Conservation (phyloP, 2,329 filamentous ascomycete species). For the Myriosclerotinia duriaeana region DNA sequence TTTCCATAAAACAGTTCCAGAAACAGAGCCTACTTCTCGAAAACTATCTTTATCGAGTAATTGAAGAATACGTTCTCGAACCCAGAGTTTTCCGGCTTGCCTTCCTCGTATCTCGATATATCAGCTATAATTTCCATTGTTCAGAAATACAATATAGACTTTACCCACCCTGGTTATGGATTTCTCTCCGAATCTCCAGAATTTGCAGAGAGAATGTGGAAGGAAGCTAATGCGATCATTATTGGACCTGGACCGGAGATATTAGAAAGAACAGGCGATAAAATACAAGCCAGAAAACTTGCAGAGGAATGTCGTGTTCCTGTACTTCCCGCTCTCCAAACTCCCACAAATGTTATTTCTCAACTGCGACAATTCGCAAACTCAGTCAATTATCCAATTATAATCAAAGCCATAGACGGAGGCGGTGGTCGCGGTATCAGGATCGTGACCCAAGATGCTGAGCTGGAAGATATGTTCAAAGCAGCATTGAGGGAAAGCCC, state of each 20-base stretch:
- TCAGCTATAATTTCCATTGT: constrained; percentile 48
- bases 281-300: constrained; percentile 64
- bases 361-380: constrained; percentile 54
- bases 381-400: constrained; percentile 47
- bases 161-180: constrained; percentile 72
- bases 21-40: constrained; percentile 59
- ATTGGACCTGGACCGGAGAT: constrained; percentile 59
- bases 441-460: constrained; percentile 51
- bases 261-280: constrained; percentile 39
- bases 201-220: constrained; percentile 66
- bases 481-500: constrained; percentile 63
- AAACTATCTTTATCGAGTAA: constrained; percentile 58
- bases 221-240: constrained; percentile 65
- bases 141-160: constrained; percentile 54
- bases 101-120: constrained; percentile 57
- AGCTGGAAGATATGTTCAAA: constrained; percentile 53
- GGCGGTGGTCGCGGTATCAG: constrained; percentile 66
- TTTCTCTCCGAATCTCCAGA: constrained; percentile 67
- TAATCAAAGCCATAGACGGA: constrained; percentile 60
- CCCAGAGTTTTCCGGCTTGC: constrained; percentile 63
- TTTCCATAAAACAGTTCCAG: constrained; percentile 60
- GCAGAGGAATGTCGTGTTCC: constrained; percentile 62
- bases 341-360: constrained; percentile 58
- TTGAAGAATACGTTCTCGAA: constrained; percentile 58
- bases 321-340: constrained; percentile 71